Evolutionary conservation across 208 protist genomes (phyloP).

Genomic region (Wallacemonas rigidus): DNA sequence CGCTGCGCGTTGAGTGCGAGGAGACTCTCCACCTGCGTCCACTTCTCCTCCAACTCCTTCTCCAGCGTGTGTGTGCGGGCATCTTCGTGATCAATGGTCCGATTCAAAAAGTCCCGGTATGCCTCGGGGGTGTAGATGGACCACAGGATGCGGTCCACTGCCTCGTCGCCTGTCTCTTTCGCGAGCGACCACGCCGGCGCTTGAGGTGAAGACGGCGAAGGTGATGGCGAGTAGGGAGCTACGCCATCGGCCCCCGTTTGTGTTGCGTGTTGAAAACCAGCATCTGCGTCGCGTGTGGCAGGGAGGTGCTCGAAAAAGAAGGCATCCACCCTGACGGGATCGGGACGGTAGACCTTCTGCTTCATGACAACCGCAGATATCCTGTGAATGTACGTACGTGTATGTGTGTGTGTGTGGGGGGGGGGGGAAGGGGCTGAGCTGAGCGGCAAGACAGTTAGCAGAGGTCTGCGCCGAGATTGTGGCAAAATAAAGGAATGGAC

Average conservation of each 20-base stretch:
- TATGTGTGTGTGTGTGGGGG: not conserved
- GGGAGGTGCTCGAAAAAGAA: constrained; percentile 73
- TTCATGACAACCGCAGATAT: constrained; percentile 20
- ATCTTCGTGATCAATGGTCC: constrained; percentile 29
- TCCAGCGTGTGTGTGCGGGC: constrained; percentile 30
- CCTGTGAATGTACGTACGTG: constrained; percentile 17
- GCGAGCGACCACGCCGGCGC: constrained; percentile 5
- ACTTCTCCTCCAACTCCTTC: constrained; percentile 39
- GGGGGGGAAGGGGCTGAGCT: no score
- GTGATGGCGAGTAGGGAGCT: not conserved
- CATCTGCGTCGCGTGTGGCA: not conserved
- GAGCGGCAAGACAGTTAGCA: no score
- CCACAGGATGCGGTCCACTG: constrained; percentile 33
- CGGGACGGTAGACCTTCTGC: constrained; percentile 26
- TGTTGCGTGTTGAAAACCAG: not conserved
- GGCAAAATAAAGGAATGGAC: no score
- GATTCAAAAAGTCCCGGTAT: constrained; percentile 19
- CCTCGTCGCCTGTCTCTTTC: constrained; percentile 16
- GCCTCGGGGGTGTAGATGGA: constrained; percentile 34
- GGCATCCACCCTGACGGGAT: constrained; percentile 38
- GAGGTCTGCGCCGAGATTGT: no score
- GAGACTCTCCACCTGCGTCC: constrained; percentile 58
- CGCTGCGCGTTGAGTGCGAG: constrained; percentile 49
- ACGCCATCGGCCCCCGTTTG: not conserved
- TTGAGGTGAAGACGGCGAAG: not conserved